phyloP scores from a whole-genome alignment of 345 rosid genomes.

The Moricandia moricandioides region DNA sequence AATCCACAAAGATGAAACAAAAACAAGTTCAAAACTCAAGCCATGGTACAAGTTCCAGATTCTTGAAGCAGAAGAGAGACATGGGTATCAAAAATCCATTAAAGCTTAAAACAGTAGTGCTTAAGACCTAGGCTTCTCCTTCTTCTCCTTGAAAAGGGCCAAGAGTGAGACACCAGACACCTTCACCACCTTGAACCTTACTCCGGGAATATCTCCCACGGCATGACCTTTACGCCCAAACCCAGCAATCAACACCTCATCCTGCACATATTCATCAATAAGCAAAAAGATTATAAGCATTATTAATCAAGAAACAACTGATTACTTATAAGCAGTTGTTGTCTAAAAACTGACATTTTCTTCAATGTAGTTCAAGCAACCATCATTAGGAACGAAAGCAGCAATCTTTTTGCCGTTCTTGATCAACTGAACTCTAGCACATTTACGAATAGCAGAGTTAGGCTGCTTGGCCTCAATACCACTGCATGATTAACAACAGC shows the following conservation, averaged over 20 bases:
- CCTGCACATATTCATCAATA: conserved; percentile 35
- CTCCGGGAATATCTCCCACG: conserved; percentile 78
- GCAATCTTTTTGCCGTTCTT: conserved; percentile 96
- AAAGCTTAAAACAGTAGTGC: conserved; percentile 10
- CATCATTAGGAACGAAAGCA: conserved; percentile 94
- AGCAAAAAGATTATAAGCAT: background rate
- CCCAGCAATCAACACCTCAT: conserved; percentile 70
- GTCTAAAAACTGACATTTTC: conserved; percentile 56
- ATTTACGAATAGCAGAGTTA: conserved; percentile 93
- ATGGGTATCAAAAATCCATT: background rate
- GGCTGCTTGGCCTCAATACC: conserved; percentile 99
- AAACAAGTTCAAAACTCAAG: conserved; percentile 3
- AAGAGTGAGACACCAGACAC: conserved; percentile 70
- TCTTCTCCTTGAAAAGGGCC: conserved; percentile 68
- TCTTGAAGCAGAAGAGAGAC: background rate
- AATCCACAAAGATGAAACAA: conserved; percentile 3
- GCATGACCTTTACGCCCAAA: conserved; percentile 62
- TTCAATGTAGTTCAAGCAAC: conserved; percentile 93
- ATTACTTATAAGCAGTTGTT: background rate
- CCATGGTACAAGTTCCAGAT: background rate
- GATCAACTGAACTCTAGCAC: conserved; percentile 92
- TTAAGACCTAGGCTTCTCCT: conserved; percentile 68
- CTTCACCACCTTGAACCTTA: conserved; percentile 74
- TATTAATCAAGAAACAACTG: background rate
- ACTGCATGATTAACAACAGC: conserved; percentile 38